phyloP scores from a whole-genome alignment of 495 filamentous ascomycete species.

The Aspergillus diversus region DNA sequence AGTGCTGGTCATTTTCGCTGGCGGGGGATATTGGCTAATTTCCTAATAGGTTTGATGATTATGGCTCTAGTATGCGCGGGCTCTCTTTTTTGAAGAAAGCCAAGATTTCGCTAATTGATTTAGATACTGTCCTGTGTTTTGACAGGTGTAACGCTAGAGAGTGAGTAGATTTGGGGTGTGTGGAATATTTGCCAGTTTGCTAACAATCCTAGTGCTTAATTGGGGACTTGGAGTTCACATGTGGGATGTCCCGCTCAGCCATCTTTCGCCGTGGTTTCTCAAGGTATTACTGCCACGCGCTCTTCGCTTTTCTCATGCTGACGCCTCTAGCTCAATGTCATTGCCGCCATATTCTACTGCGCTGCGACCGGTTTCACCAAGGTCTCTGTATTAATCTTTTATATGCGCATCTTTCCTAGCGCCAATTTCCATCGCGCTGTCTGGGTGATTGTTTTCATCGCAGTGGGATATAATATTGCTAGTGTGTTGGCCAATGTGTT shows the following conservation, averaged over 20 bases:
- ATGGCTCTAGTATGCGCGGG: constrained; percentile 33
- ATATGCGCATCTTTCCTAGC: constrained; percentile 52
- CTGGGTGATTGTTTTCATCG: constrained; percentile 38
- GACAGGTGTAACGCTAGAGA: constrained; percentile 32
- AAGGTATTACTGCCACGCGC: constrained; percentile 6
- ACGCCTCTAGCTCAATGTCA: constrained; percentile 19
- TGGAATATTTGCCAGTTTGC: neutral
- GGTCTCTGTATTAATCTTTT: constrained; percentile 51
- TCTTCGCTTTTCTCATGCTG: neutral
- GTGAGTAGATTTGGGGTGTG: constrained; percentile 17
- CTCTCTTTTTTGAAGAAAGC: neutral
- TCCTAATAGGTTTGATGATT: constrained; percentile 33
- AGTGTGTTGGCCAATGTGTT: constrained; percentile 40
- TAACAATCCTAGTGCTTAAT: constrained; percentile 20
- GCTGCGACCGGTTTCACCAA: constrained; percentile 44
- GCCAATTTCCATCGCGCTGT: constrained; percentile 37
- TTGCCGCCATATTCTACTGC: constrained; percentile 38
- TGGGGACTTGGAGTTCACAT: constrained; percentile 21
- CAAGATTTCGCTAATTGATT: constrained; percentile 11
- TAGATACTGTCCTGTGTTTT: constrained; percentile 32
- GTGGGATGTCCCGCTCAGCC: constrained; percentile 18
- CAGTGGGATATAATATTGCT: constrained; percentile 38
- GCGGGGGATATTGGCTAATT: constrained; percentile 7
- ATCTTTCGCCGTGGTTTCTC: constrained; percentile 19
- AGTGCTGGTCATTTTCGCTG: constrained; percentile 11